Evolutionary conservation across 768 basidiomycete species (phyloP), one percentile per base, ranked within the genome.

Genomic region (Hygrophoropsis aurantiaca): DNA sequence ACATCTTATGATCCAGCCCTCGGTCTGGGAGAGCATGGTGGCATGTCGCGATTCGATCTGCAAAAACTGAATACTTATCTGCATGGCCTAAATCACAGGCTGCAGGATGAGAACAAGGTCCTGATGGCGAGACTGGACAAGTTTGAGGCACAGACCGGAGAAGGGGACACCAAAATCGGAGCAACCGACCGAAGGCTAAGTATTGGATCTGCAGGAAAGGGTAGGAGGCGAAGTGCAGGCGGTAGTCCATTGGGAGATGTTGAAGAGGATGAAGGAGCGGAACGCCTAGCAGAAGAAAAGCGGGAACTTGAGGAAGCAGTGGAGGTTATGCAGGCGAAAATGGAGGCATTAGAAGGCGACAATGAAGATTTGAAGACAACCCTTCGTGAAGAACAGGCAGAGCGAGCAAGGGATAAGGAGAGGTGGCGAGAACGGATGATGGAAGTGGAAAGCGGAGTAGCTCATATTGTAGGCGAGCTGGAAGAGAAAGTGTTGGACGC

Each of bases 1-100:
- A 89, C 90, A 11, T 93, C 90, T 7, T 91, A 94, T 51, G 93
- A 94, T 58, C 88, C 88, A 20, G 80, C 83, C 2, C 81, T 90
- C 60, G 88, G 87, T 11, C 81, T 86, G 39, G 85, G 82, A 8
- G 75, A 78, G 5, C 78, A 78, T 20, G 80, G 78, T 20, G 86
- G 83, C 15, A 79, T 90, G 24, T 84, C 85, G 13, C 73, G 85
- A 23, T 93, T 93, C 67, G 90, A 94, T 62, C 87, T 87, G 2
- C 77, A 78, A 15, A 95, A 93, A 66, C 66, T 95, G 53, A 94
- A 95, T 50, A 74, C 77, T 10, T 94, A 95, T 62, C 65, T 95
- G 58, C 90, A 94, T 65, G 84, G 86, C 9, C 72, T 95, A 42
- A 95, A 95, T 64, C 72, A 84, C 36, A 76, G 85, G 46, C 62